These are phyloP conservation scores for Eimeria falciformis DNA, from an alignment of 169 alveolate genomes.

Conservation along the genomic window DNA sequence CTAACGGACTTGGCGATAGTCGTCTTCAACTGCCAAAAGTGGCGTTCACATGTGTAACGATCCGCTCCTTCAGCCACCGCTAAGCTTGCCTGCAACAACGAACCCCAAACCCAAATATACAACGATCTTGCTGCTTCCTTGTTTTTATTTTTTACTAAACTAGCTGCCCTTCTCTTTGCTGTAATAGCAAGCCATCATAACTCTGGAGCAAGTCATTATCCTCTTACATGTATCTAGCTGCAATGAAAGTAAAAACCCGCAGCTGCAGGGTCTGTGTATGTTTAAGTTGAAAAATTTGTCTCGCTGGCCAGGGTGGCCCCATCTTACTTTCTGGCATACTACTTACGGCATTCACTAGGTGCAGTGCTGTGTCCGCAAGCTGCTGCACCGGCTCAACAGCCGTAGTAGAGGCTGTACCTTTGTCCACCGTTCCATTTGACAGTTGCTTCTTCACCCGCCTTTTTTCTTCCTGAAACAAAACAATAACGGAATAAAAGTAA, in stretches of 20 bases:
- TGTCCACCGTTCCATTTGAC: not conserved
- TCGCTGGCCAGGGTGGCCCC: no score
- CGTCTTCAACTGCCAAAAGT: not conserved
- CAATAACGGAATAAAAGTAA: no score
- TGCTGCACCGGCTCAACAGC: constrained; percentile 4
- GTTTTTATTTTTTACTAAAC: no score
- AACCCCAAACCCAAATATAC: not conserved
- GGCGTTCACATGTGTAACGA: not conserved
- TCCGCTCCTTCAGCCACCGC: not conserved
- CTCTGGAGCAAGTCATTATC: no score
- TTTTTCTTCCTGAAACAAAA: not conserved
- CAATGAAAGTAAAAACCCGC: no score
- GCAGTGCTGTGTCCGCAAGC: not conserved
- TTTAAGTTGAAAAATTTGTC: no score
- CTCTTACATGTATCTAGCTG: no score
- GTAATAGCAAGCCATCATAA: no score
- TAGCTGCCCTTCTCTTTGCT: no score
- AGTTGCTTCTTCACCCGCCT: not conserved
- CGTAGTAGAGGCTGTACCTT: not conserved
- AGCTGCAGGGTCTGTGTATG: no score
- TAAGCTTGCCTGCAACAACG: constrained; percentile 24
- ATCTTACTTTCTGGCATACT: no score
- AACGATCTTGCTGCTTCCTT: no score
- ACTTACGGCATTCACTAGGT: constrained; percentile 16
- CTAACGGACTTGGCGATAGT: not conserved